Conservation (phyloP, 306 rosid genomes). For the Sechiopsis laciniata region DNA sequence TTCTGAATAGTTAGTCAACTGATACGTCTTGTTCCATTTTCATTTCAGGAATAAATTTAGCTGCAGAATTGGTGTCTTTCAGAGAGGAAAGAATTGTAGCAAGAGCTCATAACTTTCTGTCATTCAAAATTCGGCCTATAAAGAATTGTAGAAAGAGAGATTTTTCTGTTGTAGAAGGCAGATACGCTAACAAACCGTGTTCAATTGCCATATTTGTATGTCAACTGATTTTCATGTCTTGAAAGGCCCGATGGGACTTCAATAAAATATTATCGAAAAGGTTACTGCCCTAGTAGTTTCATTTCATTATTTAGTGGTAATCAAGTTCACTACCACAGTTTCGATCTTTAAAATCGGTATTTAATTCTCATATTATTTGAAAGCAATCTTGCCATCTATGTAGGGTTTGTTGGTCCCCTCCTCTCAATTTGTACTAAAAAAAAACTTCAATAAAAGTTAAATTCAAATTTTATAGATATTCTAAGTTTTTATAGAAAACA, state of each 20-base stretch:
- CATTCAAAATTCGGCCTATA: constrained; percentile 23
- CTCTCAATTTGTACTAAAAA: too few relatives aligned
- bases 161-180: constrained; percentile 51
- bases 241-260: not conserved
- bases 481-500: too few relatives aligned
- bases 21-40: constrained; percentile 8
- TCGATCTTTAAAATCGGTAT: too few relatives aligned
- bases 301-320: too few relatives aligned
- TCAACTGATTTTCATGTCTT: not conserved
- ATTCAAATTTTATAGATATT: not conserved
- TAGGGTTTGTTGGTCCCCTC: too few relatives aligned
- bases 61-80: constrained; percentile 38
- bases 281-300: too few relatives aligned
- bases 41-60: constrained; percentile 16
- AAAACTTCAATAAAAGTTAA: too few relatives aligned
- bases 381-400: too few relatives aligned
- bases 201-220: not conserved
- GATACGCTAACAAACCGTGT: constrained; percentile 34
- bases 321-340: too few relatives aligned
- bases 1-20: not conserved
- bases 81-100: constrained; percentile 28
- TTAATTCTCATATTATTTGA: too few relatives aligned
- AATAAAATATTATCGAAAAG: too few relatives aligned
- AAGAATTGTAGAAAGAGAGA: constrained; percentile 28
- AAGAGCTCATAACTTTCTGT: constrained; percentile 26